Evolutionary conservation across 1,284 basidiomycete species (phyloP).

Genomic region (Naganishia liquefaciens): DNA sequence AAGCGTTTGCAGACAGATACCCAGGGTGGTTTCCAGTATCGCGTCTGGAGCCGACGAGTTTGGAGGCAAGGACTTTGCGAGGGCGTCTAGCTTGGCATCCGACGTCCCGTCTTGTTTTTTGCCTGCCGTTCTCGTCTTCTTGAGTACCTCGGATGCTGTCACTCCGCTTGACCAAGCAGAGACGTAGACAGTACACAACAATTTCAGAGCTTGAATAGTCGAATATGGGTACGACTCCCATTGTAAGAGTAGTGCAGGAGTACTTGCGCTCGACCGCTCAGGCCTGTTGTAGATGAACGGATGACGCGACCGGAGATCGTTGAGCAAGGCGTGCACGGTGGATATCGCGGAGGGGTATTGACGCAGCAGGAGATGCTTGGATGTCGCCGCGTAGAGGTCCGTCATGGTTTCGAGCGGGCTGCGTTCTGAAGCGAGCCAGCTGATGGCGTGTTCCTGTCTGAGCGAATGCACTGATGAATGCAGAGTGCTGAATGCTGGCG

Average conservation of each 20-base stretch:
- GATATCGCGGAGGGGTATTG: slow-evolving; percentile 16
- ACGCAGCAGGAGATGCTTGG: slow-evolving; percentile 29
- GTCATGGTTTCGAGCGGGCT: slow-evolving; percentile 5
- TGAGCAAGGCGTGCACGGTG: slow-evolving; percentile 16
- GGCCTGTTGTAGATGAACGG: slow-evolving; percentile 25
- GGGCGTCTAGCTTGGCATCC: slow-evolving; percentile 20
- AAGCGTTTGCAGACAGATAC: slow-evolving; percentile 17
- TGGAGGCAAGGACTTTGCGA: slow-evolving; percentile 16
- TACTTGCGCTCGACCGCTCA: slow-evolving; percentile 2
- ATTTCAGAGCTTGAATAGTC: slow-evolving; percentile 12
- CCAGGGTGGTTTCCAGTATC: slow-evolving; percentile 25
- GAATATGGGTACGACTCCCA: slow-evolving; percentile 26
- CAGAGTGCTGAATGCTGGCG: too few relatives aligned
- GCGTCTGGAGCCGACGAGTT: slow-evolving; percentile 10
- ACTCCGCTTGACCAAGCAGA: slow-evolving; percentile 20
- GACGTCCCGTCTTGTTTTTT: slow-evolving; percentile 8
- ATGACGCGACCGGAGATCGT: slow-evolving; percentile 21
- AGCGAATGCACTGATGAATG: too few relatives aligned
- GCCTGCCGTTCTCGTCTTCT: slow-evolving; percentile 4
- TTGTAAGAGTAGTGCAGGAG: slow-evolving; percentile 10
- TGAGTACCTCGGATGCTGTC: not conserved
- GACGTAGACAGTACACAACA: slow-evolving; percentile 16
- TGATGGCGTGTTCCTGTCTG: too few relatives aligned
- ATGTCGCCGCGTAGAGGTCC: slow-evolving; percentile 28
- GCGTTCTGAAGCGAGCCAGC: too few relatives aligned